These are phyloP conservation scores for Leccinum variabile DNA, from an alignment of 1,284 basidiomycete genomes.

Conservation along the genomic window DNA sequence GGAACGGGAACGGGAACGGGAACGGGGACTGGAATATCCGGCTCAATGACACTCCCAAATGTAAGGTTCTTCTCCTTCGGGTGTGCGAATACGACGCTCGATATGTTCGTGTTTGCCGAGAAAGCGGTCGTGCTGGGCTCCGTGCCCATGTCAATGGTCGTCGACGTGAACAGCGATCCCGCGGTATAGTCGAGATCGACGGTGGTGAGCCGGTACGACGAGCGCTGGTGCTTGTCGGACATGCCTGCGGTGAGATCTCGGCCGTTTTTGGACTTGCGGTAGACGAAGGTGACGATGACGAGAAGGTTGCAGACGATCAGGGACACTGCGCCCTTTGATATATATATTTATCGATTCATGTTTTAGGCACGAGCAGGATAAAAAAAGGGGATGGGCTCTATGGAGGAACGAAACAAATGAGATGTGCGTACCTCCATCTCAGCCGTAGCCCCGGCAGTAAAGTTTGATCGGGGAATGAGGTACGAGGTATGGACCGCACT, in stretches of 20 bases:
- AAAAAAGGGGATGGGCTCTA: background rate
- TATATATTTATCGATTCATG: background rate
- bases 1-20: too few relatives aligned
- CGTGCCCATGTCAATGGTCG: background rate
- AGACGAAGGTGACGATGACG: conserved; percentile 31
- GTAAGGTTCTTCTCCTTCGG: conserved; percentile 1
- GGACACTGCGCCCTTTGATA: conserved; percentile 23
- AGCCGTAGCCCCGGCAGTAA: conserved; percentile 14
- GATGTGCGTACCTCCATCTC: conserved; percentile 26
- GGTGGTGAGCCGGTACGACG: conserved; percentile 26
- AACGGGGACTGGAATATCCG: background rate
- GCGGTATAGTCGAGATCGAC: conserved; percentile 22
- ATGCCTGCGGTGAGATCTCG: conserved; percentile 9
- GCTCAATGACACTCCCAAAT: conserved; percentile 6
- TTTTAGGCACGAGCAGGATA: background rate
- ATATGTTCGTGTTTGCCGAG: conserved; percentile 15
- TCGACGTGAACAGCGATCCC: conserved; percentile 9
- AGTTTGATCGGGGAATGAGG: conserved; percentile 14
- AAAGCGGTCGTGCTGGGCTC: background rate
- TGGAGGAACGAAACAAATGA: background rate
- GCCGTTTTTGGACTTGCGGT: conserved; percentile 14
- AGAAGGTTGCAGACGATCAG: conserved; percentile 37
- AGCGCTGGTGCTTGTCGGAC: background rate
- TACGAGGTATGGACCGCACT: conserved; percentile 30
- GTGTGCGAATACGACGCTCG: conserved; percentile 11